Percentiles rank a stretch among this genome's conserved stretches.
These are phyloP conservation scores for Mycogone perniciosa DNA, from an alignment of 2,329 filamentous ascomycete genomes.

Conservation along the genomic window DNA sequence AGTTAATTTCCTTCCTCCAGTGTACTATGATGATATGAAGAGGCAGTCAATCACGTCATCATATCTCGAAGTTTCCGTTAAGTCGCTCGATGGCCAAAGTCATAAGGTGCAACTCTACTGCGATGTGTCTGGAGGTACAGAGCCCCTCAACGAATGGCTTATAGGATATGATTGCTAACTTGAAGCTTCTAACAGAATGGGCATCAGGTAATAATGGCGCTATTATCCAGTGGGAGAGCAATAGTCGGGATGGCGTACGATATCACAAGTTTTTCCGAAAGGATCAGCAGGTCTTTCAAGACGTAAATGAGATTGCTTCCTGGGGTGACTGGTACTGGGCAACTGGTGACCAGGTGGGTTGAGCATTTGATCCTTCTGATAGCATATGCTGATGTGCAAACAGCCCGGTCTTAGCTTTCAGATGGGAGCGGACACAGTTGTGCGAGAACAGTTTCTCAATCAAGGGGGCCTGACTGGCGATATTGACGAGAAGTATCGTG, in stretches of 20 bases:
- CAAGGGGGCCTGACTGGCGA: constrained; percentile 57
- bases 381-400: not conserved
- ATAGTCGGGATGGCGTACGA: constrained; percentile 41
- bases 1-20: constrained; percentile 63
- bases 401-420: constrained; percentile 54
- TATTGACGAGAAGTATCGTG: constrained; percentile 55
- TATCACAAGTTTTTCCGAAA: constrained; percentile 60
- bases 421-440: constrained; percentile 56
- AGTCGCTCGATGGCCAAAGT: constrained; percentile 52
- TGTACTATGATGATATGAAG: constrained; percentile 59
- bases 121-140: constrained; percentile 50
- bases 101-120: constrained; percentile 67
- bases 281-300: constrained; percentile 59
- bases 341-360: constrained; percentile 43
- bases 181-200: constrained; percentile 51
- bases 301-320: constrained; percentile 63
- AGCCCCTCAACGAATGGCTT: not conserved
- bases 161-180: constrained; percentile 3
- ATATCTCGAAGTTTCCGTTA: constrained; percentile 59
- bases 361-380: not conserved
- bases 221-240: constrained; percentile 57
- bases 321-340: constrained; percentile 80
- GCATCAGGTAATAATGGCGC: constrained; percentile 54
- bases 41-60: constrained; percentile 65
- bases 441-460: constrained; percentile 60